phyloP scores from a whole-genome alignment of 2,329 filamentous ascomycete genomes.

The Aspergillus fumigatus region DNA sequence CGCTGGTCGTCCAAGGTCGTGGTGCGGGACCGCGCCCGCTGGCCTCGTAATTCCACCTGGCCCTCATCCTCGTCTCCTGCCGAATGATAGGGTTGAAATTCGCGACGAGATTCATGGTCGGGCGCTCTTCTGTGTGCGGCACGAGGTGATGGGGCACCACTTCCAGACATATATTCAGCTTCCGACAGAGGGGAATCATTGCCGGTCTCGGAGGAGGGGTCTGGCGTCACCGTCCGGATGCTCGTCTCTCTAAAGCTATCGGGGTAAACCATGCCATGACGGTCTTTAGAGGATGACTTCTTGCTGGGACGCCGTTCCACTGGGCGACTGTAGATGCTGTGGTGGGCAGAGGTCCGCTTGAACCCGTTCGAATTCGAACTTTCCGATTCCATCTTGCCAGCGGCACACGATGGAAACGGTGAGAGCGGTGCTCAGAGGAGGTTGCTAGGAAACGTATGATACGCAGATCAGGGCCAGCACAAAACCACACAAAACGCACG shows the following conservation, averaged over 20 bases:
- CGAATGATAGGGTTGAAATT: slow-evolving; percentile 27
- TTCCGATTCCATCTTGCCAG: slow-evolving; percentile 39
- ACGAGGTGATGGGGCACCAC: slow-evolving; percentile 34
- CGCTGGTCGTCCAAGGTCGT: slow-evolving; percentile 41
- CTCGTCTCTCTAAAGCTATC: slow-evolving; percentile 42
- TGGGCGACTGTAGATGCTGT: slow-evolving; percentile 35
- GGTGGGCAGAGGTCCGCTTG: slow-evolving; percentile 38
- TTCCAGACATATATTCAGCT: slow-evolving; percentile 28
- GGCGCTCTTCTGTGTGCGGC: slow-evolving; percentile 30
- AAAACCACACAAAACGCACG: slow-evolving; percentile 14
- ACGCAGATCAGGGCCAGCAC: slow-evolving; percentile 14
- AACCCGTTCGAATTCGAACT: slow-evolving; percentile 37
- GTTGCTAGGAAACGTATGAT: slow-evolving; percentile 22
- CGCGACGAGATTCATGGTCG: slow-evolving; percentile 31
- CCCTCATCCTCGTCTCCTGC: slow-evolving; percentile 32
- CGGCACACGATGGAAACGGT: slow-evolving; percentile 17
- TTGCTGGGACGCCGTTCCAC: slow-evolving; percentile 44
- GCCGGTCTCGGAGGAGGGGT: slow-evolving; percentile 32
- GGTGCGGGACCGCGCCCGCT: slow-evolving; percentile 38
- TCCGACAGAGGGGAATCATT: slow-evolving; percentile 38
- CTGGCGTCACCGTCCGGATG: slow-evolving; percentile 46
- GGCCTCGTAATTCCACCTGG: slow-evolving; percentile 26
- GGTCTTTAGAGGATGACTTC: slow-evolving; percentile 44
- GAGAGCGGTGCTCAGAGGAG: slow-evolving; percentile 18
- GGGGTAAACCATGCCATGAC: slow-evolving; percentile 44